These are phyloP conservation scores for Chenopodium formosanum DNA, from an alignment of 148 eudicot genomes.

Conservation along the genomic window DNA sequence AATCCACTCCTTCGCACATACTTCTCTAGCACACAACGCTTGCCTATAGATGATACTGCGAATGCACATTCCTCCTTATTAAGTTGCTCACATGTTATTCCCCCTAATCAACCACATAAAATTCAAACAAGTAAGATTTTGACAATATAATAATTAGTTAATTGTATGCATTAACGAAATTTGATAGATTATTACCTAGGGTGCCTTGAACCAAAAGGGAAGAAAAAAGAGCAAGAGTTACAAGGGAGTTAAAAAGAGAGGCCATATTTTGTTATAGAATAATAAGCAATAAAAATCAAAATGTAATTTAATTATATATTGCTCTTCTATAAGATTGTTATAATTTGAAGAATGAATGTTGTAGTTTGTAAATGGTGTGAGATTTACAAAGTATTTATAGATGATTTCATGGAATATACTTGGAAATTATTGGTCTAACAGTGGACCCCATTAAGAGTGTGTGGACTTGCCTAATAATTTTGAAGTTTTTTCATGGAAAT, in stretches of 20 bases:
- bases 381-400: conserved; percentile 11
- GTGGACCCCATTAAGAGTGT: background rate
- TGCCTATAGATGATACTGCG: conserved; percentile 57
- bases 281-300: conserved; percentile 6
- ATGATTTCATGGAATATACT: background rate
- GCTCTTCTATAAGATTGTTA: background rate
- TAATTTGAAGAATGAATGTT: background rate
- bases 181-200: conserved; percentile 13
- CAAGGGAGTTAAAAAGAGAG: conserved; percentile 1
- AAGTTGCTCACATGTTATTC: conserved; percentile 52
- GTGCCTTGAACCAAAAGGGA: conserved; percentile 20
- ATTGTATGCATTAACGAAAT: background rate
- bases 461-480: background rate
- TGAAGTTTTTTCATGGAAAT: background rate
- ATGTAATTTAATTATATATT: background rate
- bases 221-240: conserved; percentile 12
- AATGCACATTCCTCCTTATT: conserved; percentile 60
- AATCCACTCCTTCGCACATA: conserved; percentile 43
- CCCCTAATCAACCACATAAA: conserved; percentile 25
- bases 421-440: background rate
- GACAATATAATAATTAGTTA: background rate
- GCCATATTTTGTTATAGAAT: conserved; percentile 13
- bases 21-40: conserved; percentile 70
- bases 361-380: conserved; percentile 3
- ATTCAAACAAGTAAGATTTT: background rate